Conservation (phyloP, 73 alveolate species). For the Paramecium biaurelia region DNA sequence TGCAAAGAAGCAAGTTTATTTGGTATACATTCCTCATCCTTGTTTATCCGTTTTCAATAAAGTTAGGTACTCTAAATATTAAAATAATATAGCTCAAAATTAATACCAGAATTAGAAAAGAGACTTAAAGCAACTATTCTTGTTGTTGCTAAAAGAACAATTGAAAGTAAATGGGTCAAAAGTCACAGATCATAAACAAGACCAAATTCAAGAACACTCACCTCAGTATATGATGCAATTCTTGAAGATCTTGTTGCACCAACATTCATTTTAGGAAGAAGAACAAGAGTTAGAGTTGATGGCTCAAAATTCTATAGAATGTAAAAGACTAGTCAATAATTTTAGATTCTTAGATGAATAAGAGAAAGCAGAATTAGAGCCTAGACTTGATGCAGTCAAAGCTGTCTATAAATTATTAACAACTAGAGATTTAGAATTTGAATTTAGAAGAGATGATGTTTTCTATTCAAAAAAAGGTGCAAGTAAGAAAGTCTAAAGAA, state of each 20-base stretch:
- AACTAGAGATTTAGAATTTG: slow-evolving; percentile 52
- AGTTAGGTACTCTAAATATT: slow-evolving; percentile 4
- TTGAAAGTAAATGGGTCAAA: slow-evolving; percentile 62
- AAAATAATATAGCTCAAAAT: slow-evolving; percentile 20
- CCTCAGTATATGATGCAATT: slow-evolving; percentile 60
- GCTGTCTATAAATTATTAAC: slow-evolving; percentile 28
- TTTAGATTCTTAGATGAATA: slow-evolving; percentile 36
- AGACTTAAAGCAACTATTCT: slow-evolving; percentile 55
- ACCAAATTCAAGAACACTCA: slow-evolving; percentile 64
- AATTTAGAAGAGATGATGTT: slow-evolving; percentile 18
- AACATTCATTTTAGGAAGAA: slow-evolving; percentile 51
- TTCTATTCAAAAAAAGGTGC: background rate
- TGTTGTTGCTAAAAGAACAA: slow-evolving; percentile 61
- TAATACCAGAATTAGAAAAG: slow-evolving; percentile 62
- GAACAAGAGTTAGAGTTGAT: slow-evolving; percentile 66
- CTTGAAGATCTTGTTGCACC: slow-evolving; percentile 64
- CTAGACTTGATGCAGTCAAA: slow-evolving; percentile 6
- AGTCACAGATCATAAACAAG: slow-evolving; percentile 59
- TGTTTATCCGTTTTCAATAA: slow-evolving; percentile 7
- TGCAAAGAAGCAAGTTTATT: slow-evolving; percentile 33
- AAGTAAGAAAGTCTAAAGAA: background rate
- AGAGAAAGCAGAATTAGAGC: slow-evolving; percentile 6
- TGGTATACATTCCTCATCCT: slow-evolving; percentile 35
- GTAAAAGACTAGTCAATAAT: background rate
- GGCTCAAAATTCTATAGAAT: slow-evolving; percentile 60